These are phyloP conservation scores for Cynanchum wilfordii DNA, from an alignment of 257 asterid genomes.

Conservation along the genomic window DNA sequence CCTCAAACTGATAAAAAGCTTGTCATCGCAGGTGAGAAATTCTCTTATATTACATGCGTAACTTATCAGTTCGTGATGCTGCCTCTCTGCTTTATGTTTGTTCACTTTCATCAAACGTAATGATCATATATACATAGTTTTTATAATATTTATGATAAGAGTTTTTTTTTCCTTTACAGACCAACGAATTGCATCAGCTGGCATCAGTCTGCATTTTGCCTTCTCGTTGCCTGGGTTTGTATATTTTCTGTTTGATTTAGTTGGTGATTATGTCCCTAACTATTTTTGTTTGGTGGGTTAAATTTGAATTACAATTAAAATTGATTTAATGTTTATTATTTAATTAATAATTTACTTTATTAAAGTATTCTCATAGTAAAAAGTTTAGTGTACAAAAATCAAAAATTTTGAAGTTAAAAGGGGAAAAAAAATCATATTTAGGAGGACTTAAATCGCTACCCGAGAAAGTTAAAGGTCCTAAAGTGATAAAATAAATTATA, in stretches of 20 bases:
- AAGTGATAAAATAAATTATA: no score
- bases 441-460: no score
- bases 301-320: no score
- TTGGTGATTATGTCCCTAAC: neutral
- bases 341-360: no score
- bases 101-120: neutral
- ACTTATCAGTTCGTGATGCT: neutral
- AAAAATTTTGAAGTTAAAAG: no score
- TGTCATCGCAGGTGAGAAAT: constrained; percentile 82
- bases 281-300: no score
- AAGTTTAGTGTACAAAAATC: no score
- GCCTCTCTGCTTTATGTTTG: neutral
- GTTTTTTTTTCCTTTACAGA: constrained; percentile 45
- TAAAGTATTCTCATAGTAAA: no score
- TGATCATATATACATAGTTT: neutral
- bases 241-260: constrained; percentile 15
- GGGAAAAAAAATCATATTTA: no score
- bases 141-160: neutral
- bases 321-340: no score
- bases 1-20: constrained; percentile 93
- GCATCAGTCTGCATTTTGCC: constrained; percentile 98
- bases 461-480: no score
- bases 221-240: constrained; percentile 97
- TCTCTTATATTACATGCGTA: neutral
- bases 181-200: constrained; percentile 94